Evolutionary conservation across 2,329 filamentous ascomycete species (phyloP).

Genomic region (Nakataea oryzae): DNA sequence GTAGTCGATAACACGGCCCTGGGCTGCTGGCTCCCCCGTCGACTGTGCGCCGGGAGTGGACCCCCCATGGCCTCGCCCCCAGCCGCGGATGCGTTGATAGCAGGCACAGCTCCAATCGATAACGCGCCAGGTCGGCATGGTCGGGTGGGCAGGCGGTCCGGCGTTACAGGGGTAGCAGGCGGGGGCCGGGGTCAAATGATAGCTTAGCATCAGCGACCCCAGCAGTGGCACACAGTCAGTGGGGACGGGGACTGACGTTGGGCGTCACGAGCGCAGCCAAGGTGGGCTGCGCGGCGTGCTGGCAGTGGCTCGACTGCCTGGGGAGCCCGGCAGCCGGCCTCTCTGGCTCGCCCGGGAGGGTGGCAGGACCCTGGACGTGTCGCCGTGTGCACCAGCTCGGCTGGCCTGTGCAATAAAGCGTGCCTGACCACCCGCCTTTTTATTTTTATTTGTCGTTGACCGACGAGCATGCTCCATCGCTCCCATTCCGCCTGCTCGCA

Average conservation of each 20-base stretch:
- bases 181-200: constrained; percentile 3
- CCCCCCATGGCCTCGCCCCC: neutral
- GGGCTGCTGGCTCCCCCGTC: too few relatives aligned
- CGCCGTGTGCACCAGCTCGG: neutral
- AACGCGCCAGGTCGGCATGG: neutral
- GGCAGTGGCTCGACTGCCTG: neutral
- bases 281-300: neutral
- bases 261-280: neutral
- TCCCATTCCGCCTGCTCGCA: neutral
- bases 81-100: neutral
- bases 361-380: neutral
- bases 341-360: neutral
- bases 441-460: neutral
- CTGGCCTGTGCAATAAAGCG: neutral
- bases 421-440: neutral
- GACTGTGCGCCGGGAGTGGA: neutral
- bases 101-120: neutral
- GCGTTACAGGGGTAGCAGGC: neutral
- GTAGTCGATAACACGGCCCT: neutral
- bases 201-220: neutral
- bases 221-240: neutral
- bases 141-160: neutral
- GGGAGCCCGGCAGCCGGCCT: neutral
- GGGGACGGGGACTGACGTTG: neutral
- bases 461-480: neutral